These are phyloP conservation scores for Erysimum cheiranthoides DNA, from an alignment of 345 rosid species.

Conservation along the genomic window DNA sequence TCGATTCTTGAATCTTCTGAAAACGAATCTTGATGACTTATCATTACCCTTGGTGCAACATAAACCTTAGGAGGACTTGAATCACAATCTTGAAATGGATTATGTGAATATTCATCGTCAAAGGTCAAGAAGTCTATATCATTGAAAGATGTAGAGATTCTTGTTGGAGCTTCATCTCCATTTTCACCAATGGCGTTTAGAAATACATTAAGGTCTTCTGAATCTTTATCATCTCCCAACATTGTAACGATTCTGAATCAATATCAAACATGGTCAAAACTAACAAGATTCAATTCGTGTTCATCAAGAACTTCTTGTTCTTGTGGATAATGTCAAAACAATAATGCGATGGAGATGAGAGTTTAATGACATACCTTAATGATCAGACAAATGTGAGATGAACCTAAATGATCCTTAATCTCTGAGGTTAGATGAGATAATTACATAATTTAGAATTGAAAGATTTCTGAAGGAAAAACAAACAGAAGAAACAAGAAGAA, in stretches of 20 bases:
- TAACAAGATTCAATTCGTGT: not conserved
- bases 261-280: not conserved
- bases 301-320: constrained; percentile 21
- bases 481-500: constrained; percentile 4
- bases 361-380: not conserved
- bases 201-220: constrained; percentile 40
- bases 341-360: no score
- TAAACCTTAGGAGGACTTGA: constrained; percentile 37
- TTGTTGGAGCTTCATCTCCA: constrained; percentile 5
- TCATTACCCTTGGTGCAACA: constrained; percentile 45
- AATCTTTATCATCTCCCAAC: constrained; percentile 36
- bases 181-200: constrained; percentile 41
- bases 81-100: constrained; percentile 37
- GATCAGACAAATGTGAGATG: not conserved
- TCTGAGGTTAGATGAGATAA: not conserved
- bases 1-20: constrained; percentile 38
- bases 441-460: not conserved
- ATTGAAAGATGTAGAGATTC: constrained; percentile 23
- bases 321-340: not conserved
- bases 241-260: constrained; percentile 10
- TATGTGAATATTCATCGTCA: constrained; percentile 22
- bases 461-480: constrained; percentile 24
- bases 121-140: constrained; percentile 2
- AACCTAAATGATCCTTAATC: not conserved
- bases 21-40: constrained; percentile 47